Percentiles rank a stretch among this genome's conserved stretches.
Evolutionary conservation across 257 asterid species (phyloP).

Genomic region (Petunia axillaris): DNA sequence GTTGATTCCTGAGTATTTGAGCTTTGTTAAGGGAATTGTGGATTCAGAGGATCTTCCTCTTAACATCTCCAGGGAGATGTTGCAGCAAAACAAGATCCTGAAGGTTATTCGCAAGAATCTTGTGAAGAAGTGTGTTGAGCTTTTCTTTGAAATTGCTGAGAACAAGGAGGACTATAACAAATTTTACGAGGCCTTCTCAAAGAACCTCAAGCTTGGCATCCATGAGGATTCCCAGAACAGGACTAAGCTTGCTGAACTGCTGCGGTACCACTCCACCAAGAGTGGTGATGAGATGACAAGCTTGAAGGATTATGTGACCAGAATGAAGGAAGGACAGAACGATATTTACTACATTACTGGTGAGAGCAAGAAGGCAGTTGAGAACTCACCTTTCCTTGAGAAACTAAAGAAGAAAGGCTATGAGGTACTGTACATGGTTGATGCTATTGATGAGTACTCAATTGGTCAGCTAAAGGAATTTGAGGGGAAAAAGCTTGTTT

Average conservation of each 20-base stretch:
- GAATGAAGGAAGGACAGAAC: slow-evolving; percentile 65
- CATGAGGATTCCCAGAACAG: slow-evolving; percentile 58
- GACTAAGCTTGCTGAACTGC: slow-evolving; percentile 51
- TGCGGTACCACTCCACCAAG: slow-evolving; percentile 60
- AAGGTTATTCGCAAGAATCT: slow-evolving; percentile 68
- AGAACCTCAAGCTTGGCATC: slow-evolving; percentile 62
- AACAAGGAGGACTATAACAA: slow-evolving; percentile 65
- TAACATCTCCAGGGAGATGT: slow-evolving; percentile 54
- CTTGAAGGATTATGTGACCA: slow-evolving; percentile 63
- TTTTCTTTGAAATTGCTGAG: slow-evolving; percentile 66
- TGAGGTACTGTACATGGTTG: slow-evolving; percentile 63
- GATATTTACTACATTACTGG: slow-evolving; percentile 65
- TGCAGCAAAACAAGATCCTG: slow-evolving; percentile 65
- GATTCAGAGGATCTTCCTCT: slow-evolving; percentile 67
- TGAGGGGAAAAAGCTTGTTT: slow-evolving; percentile 60
- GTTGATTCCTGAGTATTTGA: slow-evolving; percentile 57
- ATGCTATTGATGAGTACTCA: slow-evolving; percentile 63
- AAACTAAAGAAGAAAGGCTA: slow-evolving; percentile 59
- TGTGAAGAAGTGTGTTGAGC: slow-evolving; percentile 67
- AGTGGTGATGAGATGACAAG: slow-evolving; percentile 66
- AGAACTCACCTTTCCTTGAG: slow-evolving; percentile 70
- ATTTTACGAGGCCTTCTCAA: slow-evolving; percentile 60
- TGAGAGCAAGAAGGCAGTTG: slow-evolving; percentile 67
- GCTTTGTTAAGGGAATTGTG: slow-evolving; percentile 63
- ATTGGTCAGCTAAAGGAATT: slow-evolving; percentile 63